Percentiles rank a stretch among this genome's conserved stretches.
Evolutionary conservation across 495 filamentous ascomycete genomes (phyloP).

Genomic region (Stereocaulon alpinum): DNA sequence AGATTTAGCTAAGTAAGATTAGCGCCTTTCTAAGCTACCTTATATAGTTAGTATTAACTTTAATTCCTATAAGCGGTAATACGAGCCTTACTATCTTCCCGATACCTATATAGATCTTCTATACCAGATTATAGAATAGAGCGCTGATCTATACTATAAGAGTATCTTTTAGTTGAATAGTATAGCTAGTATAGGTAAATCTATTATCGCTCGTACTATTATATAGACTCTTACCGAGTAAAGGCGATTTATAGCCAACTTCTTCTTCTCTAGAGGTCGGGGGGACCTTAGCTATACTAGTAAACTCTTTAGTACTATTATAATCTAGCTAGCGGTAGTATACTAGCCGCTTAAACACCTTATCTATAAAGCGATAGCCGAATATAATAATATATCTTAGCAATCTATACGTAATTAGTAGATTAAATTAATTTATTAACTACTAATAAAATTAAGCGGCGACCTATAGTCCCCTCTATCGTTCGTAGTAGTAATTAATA

Average conservation of each 20-base stretch:
- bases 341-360: slow-evolving; percentile 21
- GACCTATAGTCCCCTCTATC: background rate
- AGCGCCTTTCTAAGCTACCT: slow-evolving; percentile 7
- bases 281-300: slow-evolving; percentile 33
- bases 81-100: slow-evolving; percentile 25
- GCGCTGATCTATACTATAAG: slow-evolving; percentile 36
- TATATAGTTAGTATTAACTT: slow-evolving; percentile 16
- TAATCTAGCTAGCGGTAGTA: slow-evolving; percentile 30
- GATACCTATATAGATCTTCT: slow-evolving; percentile 31
- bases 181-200: slow-evolving; percentile 36
- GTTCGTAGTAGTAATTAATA: slow-evolving; percentile 21
- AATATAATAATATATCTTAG: slow-evolving; percentile 11
- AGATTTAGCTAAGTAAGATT: slow-evolving; percentile 10
- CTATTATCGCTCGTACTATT: slow-evolving; percentile 30
- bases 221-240: slow-evolving; percentile 18
- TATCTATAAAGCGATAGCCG: slow-evolving; percentile 31
- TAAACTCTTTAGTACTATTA: slow-evolving; percentile 39
- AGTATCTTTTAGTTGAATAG: slow-evolving; percentile 36
- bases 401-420: slow-evolving; percentile 13
- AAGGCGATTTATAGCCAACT: slow-evolving; percentile 29
- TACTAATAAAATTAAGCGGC: slow-evolving; percentile 5
- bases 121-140: slow-evolving; percentile 28
- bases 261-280: slow-evolving; percentile 45
- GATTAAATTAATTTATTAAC: slow-evolving; percentile 14
- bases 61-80: slow-evolving; percentile 21